Conservation (phyloP, 75 land plant genomes). For the Isoetes taiwanensis region DNA sequence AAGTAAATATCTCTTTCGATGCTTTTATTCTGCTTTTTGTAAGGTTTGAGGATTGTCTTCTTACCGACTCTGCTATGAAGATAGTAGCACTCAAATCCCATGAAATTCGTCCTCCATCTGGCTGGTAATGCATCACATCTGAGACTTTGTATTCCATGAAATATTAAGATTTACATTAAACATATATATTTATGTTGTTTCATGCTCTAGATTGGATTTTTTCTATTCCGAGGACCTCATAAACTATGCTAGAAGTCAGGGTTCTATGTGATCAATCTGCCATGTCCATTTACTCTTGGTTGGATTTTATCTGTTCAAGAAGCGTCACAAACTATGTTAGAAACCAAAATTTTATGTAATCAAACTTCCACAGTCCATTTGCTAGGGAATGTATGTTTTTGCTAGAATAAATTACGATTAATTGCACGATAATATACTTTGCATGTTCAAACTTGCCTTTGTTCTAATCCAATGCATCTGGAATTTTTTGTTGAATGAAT, state of each 20-base stretch:
- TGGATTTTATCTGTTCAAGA: constrained; percentile 74
- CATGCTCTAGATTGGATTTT: constrained; percentile 78
- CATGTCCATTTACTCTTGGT: constrained; percentile 72
- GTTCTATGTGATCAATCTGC: constrained; percentile 72
- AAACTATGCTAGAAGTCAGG: constrained; percentile 64
- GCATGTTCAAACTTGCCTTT: too few species aligned
- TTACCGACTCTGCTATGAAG: constrained; percentile 34
- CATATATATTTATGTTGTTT: neutral
- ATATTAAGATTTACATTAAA: neutral
- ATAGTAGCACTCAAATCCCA: constrained; percentile 44
- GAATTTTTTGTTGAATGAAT: too few species aligned
- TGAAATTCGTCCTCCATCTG: constrained; percentile 60
- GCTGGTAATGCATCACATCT: constrained; percentile 91
- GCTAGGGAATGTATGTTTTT: constrained; percentile 56
- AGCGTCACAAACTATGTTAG: constrained; percentile 79
- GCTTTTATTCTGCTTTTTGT: too few species aligned
- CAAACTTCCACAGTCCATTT: constrained; percentile 56
- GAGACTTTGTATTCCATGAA: neutral
- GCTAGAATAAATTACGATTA: too few species aligned
- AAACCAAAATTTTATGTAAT: constrained; percentile 73
- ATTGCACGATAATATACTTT: too few species aligned
- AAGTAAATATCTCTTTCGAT: too few species aligned
- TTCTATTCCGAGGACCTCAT: constrained; percentile 82
- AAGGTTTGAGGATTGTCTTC: too few species aligned
- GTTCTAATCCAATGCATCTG: too few species aligned